Conservation (phyloP, 2,329 filamentous ascomycete species). For the Diplodia mutila region DNA sequence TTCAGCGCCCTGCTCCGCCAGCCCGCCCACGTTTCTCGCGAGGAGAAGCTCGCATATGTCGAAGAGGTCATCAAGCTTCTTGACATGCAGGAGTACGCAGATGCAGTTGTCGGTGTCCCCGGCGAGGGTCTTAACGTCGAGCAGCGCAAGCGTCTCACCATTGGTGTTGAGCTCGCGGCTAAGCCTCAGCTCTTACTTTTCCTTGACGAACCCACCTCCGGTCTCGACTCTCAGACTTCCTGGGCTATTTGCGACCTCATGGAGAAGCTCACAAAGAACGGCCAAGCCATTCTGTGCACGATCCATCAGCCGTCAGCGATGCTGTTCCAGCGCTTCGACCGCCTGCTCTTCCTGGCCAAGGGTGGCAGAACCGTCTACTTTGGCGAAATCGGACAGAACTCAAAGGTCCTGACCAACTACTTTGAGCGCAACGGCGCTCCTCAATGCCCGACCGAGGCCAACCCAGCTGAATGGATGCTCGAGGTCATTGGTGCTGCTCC, state of each 20-base stretch:
- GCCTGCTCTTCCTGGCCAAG: slow-evolving; percentile 72
- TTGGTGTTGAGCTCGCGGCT: slow-evolving; percentile 53
- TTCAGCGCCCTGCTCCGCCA: slow-evolving; percentile 83
- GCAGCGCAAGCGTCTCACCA: slow-evolving; percentile 66
- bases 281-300: slow-evolving; percentile 63
- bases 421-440: slow-evolving; percentile 74
- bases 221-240: slow-evolving; percentile 58
- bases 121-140: slow-evolving; percentile 69
- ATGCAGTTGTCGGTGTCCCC: slow-evolving; percentile 82
- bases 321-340: slow-evolving; percentile 84
- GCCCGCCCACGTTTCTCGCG: slow-evolving; percentile 65
- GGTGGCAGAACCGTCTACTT: slow-evolving; percentile 78
- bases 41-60: slow-evolving; percentile 81
- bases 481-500: slow-evolving; percentile 59
- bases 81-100: slow-evolving; percentile 84
- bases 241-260: slow-evolving; percentile 29
- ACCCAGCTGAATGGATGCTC: slow-evolving; percentile 83
- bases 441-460: slow-evolving; percentile 68
- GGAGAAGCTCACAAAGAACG: slow-evolving; percentile 52
- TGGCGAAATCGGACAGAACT: slow-evolving; percentile 72
- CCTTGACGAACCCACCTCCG: slow-evolving; percentile 74
- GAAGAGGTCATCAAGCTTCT: slow-evolving; percentile 84
- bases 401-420: slow-evolving; percentile 66
- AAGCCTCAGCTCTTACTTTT: slow-evolving; percentile 71
- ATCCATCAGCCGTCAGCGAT: slow-evolving; percentile 87